Conservation (phyloP, 495 filamentous ascomycete species). For the Mytilinidion resinicola region DNA sequence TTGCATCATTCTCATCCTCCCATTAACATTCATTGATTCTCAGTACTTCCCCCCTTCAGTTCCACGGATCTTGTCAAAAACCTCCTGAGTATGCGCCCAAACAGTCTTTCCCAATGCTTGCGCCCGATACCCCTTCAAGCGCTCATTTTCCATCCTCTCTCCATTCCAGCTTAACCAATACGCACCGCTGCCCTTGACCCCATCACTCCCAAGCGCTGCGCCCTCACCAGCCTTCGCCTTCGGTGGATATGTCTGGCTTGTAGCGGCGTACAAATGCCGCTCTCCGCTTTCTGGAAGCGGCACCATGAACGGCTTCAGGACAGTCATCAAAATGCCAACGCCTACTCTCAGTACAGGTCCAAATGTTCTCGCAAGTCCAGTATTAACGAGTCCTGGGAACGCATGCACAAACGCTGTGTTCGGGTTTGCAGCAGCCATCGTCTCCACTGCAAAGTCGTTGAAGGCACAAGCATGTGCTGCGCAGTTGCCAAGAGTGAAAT, state of each 20-base stretch:
- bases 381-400: background rate
- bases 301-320: background rate
- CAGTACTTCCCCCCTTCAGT: background rate
- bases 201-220: slow-evolving; percentile 28
- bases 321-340: background rate
- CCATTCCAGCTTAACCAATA: slow-evolving; percentile 39
- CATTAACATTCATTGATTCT: background rate
- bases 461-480: slow-evolving; percentile 6
- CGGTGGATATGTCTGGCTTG: background rate
- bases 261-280: slow-evolving; percentile 4
- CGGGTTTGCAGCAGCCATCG: slow-evolving; percentile 13
- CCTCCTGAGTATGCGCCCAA: slow-evolving; percentile 38
- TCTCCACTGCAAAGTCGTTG: slow-evolving; percentile 25
- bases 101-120: slow-evolving; percentile 31
- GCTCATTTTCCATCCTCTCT: slow-evolving; percentile 27
- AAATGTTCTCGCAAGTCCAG: background rate
- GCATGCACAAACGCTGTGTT: slow-evolving; percentile 22
- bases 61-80: slow-evolving; percentile 30
- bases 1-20: no score
- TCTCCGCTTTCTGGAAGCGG: background rate
- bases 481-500: background rate
- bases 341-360: background rate
- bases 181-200: slow-evolving; percentile 35
- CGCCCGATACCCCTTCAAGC: slow-evolving; percentile 28
- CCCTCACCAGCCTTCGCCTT: slow-evolving; percentile 3